These are phyloP conservation scores for Gossypium arboreum DNA, from an alignment of 345 rosid species.

Conservation along the genomic window DNA sequence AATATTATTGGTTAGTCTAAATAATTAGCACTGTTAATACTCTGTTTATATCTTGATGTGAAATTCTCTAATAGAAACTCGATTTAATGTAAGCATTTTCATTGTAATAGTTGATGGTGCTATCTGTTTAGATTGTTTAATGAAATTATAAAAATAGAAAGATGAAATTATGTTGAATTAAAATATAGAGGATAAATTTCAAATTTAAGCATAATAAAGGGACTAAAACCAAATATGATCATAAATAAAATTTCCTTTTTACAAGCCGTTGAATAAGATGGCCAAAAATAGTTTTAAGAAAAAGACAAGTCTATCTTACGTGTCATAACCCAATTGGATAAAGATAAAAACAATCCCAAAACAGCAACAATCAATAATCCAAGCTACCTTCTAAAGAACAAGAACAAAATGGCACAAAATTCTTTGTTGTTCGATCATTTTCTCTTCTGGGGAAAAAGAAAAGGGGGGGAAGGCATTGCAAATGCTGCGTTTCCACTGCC, in stretches of 20 bases:
- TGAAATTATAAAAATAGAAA: no score
- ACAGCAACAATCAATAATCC: not conserved
- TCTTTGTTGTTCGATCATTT: not conserved
- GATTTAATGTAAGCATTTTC: not conserved
- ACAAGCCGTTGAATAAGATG: not conserved
- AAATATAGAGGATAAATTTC: no score
- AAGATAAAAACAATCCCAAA: not conserved
- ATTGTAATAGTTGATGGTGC: no score
- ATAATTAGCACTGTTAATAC: not conserved
- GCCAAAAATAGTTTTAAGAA: not conserved
- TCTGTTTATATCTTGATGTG: no score
- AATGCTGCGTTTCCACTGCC: not conserved
- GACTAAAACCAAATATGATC: not conserved
- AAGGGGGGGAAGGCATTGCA: not conserved
- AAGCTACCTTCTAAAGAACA: no score
- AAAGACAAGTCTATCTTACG: not conserved
- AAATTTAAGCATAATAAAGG: no score
- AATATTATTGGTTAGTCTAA: no score
- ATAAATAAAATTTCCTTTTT: not conserved
- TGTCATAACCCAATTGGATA: not conserved
- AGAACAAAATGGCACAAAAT: not conserved
- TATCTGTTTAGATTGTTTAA: no score
- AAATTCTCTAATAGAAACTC: no score
- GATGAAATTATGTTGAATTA: no score
- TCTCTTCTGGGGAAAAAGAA: not conserved